Percentiles rank a stretch among this genome's conserved stretches.
These are phyloP conservation scores for Paracoccidioides lutzii DNA, from an alignment of 2,329 filamentous ascomycete species.

Conservation along the genomic window DNA sequence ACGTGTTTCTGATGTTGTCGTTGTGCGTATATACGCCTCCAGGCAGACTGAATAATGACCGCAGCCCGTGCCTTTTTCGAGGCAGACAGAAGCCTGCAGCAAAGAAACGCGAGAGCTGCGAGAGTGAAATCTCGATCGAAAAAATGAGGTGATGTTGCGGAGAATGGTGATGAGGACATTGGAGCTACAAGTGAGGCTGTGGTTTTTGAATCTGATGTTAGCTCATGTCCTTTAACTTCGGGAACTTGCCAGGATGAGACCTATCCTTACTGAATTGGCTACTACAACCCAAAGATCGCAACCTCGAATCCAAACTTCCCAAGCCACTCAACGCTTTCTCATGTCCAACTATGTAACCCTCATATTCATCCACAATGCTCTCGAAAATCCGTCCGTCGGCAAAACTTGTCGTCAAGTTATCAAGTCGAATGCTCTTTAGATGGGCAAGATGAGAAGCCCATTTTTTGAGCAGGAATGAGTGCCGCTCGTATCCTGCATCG, in stretches of 20 bases:
- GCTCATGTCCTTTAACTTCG: background rate
- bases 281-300: conserved; percentile 30
- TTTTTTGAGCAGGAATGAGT: conserved; percentile 36
- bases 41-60: conserved; percentile 39
- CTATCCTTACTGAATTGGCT: conserved; percentile 29
- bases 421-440: conserved; percentile 34
- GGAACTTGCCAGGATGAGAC: background rate
- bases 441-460: conserved; percentile 43
- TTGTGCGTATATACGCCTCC: conserved; percentile 25
- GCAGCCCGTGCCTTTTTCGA: conserved; percentile 40
- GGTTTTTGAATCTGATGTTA: conserved; percentile 8
- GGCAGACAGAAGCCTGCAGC: conserved; percentile 43
- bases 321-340: background rate
- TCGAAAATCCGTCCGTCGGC: conserved; percentile 42
- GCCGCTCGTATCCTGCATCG: conserved; percentile 15
- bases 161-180: conserved; percentile 14
- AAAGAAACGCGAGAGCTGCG: conserved; percentile 46
- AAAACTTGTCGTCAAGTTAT: conserved; percentile 47
- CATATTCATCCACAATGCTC: conserved; percentile 46
- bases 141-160: conserved; percentile 23
- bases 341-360: conserved; percentile 26
- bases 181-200: conserved; percentile 34
- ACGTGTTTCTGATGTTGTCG: conserved; percentile 13
- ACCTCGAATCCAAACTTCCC: conserved; percentile 19
- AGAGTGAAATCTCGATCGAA: conserved; percentile 44